phyloP scores from a whole-genome alignment of 768 basidiomycete genomes.

The Rhodotorula babjevae region DNA sequence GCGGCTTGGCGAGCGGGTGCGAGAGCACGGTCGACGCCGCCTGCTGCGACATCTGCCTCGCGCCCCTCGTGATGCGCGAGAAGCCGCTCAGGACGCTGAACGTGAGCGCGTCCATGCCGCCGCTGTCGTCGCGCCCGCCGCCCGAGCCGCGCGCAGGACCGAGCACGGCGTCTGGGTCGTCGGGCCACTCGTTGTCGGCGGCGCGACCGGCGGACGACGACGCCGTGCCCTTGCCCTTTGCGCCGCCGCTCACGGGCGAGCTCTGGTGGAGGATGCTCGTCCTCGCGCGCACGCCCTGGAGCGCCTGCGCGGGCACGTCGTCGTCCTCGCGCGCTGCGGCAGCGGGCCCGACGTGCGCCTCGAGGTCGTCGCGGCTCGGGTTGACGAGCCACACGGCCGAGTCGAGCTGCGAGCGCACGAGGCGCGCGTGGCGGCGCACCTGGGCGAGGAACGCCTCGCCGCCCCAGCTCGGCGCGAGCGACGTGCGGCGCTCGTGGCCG shows the following conservation, averaged over 20 bases:
- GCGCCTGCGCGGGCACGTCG: constrained; percentile 40
- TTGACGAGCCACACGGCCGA: constrained; percentile 83
- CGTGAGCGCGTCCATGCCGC: constrained; percentile 43
- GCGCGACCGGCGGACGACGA: neutral
- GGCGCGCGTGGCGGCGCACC: constrained; percentile 71
- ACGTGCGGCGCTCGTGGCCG: constrained; percentile 34
- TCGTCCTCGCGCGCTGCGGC: constrained; percentile 47
- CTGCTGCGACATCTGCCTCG: constrained; percentile 62
- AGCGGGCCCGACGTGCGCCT: constrained; percentile 70
- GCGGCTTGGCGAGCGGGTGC: constrained; percentile 91
- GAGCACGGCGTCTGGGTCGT: constrained; percentile 21
- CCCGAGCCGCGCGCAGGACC: too few relatives aligned
- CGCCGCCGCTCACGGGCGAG: constrained; percentile 47
- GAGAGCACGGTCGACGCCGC: constrained; percentile 92
- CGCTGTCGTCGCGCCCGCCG: neutral
- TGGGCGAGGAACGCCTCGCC: constrained; percentile 62
- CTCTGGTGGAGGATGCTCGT: constrained; percentile 78
- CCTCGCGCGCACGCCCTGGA: constrained; percentile 42
- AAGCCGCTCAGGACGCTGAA: constrained; percentile 74
- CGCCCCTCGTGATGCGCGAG: constrained; percentile 71
- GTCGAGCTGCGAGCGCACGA: constrained; percentile 80
- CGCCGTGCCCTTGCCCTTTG: neutral
- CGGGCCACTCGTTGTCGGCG: constrained; percentile 25
- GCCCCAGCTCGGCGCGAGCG: constrained; percentile 46
- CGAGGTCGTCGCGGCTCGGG: constrained; percentile 85